phyloP scores from a whole-genome alignment of 305 asterid genomes.

The Fraxinus xanthoxyloides region DNA sequence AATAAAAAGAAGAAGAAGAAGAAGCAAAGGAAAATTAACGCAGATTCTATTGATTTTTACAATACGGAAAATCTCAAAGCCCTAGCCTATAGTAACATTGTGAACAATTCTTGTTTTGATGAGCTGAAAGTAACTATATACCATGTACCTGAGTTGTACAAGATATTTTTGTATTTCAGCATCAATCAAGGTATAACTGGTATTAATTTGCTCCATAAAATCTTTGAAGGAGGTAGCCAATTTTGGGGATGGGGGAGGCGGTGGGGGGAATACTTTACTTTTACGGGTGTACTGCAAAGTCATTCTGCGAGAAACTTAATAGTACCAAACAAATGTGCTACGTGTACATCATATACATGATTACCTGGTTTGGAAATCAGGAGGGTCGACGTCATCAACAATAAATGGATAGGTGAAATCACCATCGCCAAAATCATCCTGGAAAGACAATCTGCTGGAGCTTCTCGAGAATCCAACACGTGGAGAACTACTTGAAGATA shows the following conservation, averaged over 20 bases:
- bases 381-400: constrained; percentile 89
- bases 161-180: constrained; percentile 7
- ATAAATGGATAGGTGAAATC: constrained; percentile 90
- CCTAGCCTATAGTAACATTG: constrained; percentile 2
- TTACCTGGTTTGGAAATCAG: constrained; percentile 70
- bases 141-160: not conserved
- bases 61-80: not conserved
- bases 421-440: constrained; percentile 82
- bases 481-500: constrained; percentile 89
- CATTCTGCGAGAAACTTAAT: not conserved
- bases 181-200: not conserved
- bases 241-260: not conserved
- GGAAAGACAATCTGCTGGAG: constrained; percentile 93
- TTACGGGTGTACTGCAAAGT: not conserved
- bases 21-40: not conserved
- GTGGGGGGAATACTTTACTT: not conserved
- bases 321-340: constrained; percentile 1
- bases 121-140: not conserved
- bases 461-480: constrained; percentile 90
- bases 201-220: not conserved
- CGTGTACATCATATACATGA: constrained; percentile 15
- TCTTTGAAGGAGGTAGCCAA: not conserved
- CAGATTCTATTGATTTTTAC: not conserved
- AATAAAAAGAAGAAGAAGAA: not conserved
- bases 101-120: constrained; percentile 9